These are phyloP conservation scores for Aspergillus tanneri DNA, from an alignment of 2,329 filamentous ascomycete genomes.

Conservation along the genomic window DNA sequence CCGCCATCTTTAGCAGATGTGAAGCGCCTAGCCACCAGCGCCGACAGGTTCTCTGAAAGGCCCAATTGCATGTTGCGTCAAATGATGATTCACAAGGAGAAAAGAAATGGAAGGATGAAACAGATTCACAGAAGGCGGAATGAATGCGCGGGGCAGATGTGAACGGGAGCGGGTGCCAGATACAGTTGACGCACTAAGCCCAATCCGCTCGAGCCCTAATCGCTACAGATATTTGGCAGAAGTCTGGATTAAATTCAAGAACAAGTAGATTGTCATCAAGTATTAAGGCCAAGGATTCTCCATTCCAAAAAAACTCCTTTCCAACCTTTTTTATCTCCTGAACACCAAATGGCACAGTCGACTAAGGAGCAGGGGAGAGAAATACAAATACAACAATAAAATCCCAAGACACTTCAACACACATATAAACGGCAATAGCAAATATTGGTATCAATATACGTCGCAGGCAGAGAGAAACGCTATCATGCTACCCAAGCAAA, in stretches of 20 bases:
- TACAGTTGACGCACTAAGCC: not conserved
- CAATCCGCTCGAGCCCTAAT: not conserved
- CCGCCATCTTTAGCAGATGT: constrained; percentile 36
- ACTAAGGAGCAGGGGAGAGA: not conserved
- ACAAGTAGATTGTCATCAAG: not conserved
- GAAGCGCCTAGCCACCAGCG: constrained; percentile 39
- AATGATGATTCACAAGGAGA: not conserved
- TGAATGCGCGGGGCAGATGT: constrained; percentile 8
- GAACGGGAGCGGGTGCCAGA: constrained; percentile 5
- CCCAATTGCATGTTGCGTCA: constrained; percentile 37
- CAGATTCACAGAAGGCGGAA: constrained; percentile 8
- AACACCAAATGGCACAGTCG: constrained; percentile 7
- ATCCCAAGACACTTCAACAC: not conserved
- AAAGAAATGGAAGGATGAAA: constrained; percentile 2
- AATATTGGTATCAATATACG: constrained; percentile 21
- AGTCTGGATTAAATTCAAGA: not conserved
- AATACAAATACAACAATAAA: constrained; percentile 6
- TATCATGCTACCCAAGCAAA: constrained; percentile 25
- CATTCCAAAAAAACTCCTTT: not conserved
- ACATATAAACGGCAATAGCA: constrained; percentile 9
- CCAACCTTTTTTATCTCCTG: constrained; percentile 1
- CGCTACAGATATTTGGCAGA: no score
- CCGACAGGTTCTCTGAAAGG: constrained; percentile 36
- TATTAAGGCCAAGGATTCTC: not conserved
- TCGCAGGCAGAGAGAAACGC: constrained; percentile 10